A percentile compares a stretch with the other conserved stretches of the same genome.
Evolutionary conservation across 139 green algal genomes (phyloP).

Genomic region (Zygnema circumcarinatum): DNA sequence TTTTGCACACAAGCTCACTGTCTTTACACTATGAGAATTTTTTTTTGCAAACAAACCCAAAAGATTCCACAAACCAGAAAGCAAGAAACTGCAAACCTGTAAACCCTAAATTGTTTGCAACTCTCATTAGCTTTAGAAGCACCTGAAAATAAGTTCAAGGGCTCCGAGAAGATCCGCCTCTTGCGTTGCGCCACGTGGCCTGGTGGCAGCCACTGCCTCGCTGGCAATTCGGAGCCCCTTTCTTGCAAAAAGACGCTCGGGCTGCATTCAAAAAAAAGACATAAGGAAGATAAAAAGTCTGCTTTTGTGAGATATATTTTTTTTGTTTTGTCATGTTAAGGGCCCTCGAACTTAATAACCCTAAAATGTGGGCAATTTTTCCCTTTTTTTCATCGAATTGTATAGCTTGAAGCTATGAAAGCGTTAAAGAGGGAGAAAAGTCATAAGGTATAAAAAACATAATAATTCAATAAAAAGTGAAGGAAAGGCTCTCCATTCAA

Average conservation of each 20-base stretch:
- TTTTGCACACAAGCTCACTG: neutral
- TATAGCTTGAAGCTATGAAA: neutral
- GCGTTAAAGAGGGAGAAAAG: neutral
- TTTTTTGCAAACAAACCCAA: too few species aligned
- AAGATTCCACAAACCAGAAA: too few species aligned
- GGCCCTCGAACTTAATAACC: too few species aligned
- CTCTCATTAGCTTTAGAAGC: too few species aligned
- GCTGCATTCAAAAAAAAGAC: slow-evolving; percentile 66
- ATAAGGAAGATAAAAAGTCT: neutral
- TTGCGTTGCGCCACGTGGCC: slow-evolving; percentile 68
- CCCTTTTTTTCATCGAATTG: neutral
- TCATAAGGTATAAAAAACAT: neutral
- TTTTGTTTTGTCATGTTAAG: too few species aligned
- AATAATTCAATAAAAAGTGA: too few species aligned
- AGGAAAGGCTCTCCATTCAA: too few species aligned
- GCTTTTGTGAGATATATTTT: too few species aligned
- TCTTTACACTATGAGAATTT: neutral
- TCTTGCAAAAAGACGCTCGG: slow-evolving; percentile 89
- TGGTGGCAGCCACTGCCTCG: slow-evolving; percentile 93
- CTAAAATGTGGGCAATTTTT: too few species aligned
- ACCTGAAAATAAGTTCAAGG: slow-evolving; percentile 79
- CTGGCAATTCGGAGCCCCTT: slow-evolving; percentile 73
- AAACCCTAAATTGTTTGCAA: too few species aligned
- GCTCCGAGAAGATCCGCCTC: slow-evolving; percentile 68
- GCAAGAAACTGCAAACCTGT: too few species aligned